Conservation (phyloP, 495 filamentous ascomycete species). For the Monascus purpureus region DNA sequence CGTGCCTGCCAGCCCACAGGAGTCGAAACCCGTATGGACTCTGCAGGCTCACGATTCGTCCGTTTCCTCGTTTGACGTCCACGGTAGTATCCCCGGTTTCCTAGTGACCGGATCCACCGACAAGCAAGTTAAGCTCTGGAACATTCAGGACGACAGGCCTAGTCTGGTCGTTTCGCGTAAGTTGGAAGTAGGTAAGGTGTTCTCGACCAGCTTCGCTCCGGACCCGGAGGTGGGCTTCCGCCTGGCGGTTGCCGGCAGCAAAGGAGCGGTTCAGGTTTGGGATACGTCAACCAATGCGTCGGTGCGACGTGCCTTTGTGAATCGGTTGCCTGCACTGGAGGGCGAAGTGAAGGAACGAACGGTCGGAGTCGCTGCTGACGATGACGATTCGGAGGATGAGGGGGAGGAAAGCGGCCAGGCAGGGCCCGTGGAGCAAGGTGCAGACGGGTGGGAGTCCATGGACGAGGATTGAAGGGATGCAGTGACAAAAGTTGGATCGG, state of each 20-base stretch:
- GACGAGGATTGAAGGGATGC: slow-evolving; percentile 51
- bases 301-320: slow-evolving; percentile 76
- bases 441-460: slow-evolving; percentile 77
- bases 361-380: slow-evolving; percentile 52
- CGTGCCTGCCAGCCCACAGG: slow-evolving; percentile 49
- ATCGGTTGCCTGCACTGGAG: slow-evolving; percentile 42
- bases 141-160: slow-evolving; percentile 58
- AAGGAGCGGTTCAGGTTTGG: slow-evolving; percentile 88
- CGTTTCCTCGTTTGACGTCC: slow-evolving; percentile 91
- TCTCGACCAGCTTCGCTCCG: slow-evolving; percentile 77
- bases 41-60: slow-evolving; percentile 91
- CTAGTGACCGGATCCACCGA: slow-evolving; percentile 85
- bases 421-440: slow-evolving; percentile 22
- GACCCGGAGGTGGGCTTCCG: slow-evolving; percentile 83
- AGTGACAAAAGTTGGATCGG: slow-evolving; percentile 7
- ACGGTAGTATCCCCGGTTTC: slow-evolving; percentile 76
- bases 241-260: slow-evolving; percentile 86
- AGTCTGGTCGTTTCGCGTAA: slow-evolving; percentile 85
- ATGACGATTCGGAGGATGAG: slow-evolving; percentile 50
- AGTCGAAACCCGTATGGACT: slow-evolving; percentile 77
- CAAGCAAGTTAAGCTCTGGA: slow-evolving; percentile 94
- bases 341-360: slow-evolving; percentile 64
- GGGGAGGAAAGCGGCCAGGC: slow-evolving; percentile 38
- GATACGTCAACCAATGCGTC: slow-evolving; percentile 89
- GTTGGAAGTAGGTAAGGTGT: slow-evolving; percentile 87